Percentiles rank a stretch among this genome's conserved stretches.
phyloP scores from a whole-genome alignment of 306 rosid genomes.

The Heteromeles arbutifolia region DNA sequence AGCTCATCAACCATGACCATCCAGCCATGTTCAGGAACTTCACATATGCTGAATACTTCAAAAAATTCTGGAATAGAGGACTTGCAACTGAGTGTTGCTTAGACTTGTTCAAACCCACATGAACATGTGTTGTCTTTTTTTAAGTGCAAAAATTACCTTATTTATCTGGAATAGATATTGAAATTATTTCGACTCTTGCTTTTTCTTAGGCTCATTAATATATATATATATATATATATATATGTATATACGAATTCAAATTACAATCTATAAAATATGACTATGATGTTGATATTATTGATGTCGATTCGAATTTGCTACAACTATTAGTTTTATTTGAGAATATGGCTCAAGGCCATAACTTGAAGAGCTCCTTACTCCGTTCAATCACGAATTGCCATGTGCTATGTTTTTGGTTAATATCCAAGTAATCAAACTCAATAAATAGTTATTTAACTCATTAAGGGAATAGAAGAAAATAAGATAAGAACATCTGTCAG shows the following conservation, averaged over 20 bases:
- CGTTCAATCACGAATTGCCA: not conserved
- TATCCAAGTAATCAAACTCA: no score
- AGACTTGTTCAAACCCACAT: constrained; percentile 29
- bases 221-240: no score
- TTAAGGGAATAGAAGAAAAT: no score
- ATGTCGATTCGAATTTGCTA: not conserved
- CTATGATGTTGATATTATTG: not conserved
- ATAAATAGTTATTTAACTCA: no score
- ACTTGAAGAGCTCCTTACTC: not conserved
- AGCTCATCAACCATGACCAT: constrained; percentile 4
- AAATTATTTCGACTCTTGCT: no score
- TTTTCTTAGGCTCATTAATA: no score
- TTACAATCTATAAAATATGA: no score
- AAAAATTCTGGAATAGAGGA: constrained; percentile 40
- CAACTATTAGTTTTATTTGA: not conserved
- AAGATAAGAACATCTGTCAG: no score
- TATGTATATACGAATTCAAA: no score
- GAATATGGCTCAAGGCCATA: no score
- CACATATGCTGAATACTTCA: constrained; percentile 32
- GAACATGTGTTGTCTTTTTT: not conserved
- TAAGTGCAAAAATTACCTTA: not conserved
- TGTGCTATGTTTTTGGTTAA: not conserved
- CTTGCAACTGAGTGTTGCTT: constrained; percentile 33
- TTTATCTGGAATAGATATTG: not conserved
- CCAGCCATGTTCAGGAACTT: constrained; percentile 20